Evolutionary conservation across 208 protist genomes (phyloP).

Genomic region (Vickermania spadyakhi): DNA sequence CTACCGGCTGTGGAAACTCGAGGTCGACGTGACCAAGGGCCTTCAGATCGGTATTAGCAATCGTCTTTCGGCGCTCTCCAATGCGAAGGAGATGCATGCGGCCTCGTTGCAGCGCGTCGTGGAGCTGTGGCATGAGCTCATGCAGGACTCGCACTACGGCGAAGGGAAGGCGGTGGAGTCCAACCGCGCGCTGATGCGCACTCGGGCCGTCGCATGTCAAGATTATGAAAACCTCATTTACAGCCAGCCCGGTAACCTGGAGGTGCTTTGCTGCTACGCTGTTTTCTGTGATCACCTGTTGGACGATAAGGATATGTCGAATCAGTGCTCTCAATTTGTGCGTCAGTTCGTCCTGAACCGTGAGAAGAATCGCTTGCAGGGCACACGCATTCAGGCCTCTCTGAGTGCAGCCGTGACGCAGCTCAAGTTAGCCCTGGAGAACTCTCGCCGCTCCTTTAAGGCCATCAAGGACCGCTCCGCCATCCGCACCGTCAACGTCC

Average conservation of each 20-base stretch:
- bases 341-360: neutral
- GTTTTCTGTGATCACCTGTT: slow-evolving; percentile 12
- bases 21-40: slow-evolving; percentile 2
- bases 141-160: slow-evolving; percentile 3
- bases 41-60: slow-evolving; percentile 13
- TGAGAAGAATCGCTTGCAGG: slow-evolving; percentile 5
- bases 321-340: slow-evolving; percentile 7
- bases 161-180: neutral
- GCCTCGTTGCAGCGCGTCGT: slow-evolving; percentile 9
- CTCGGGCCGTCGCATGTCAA: neutral
- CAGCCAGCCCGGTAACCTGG: slow-evolving; percentile 5
- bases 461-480: neutral
- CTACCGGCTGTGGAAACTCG: slow-evolving; percentile 7
- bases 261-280: slow-evolving; percentile 13
- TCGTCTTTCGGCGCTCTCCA: slow-evolving; percentile 8
- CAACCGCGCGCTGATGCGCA: slow-evolving; percentile 3
- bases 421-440: slow-evolving; percentile 7
- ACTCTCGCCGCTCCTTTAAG: neutral
- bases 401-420: slow-evolving; percentile 4
- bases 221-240: slow-evolving; percentile 5
- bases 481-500: neutral
- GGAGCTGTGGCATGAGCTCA: slow-evolving; percentile 16
- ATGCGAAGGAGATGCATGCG: slow-evolving; percentile 10
- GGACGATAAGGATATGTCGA: slow-evolving; percentile 8
- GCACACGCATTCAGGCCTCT: slow-evolving; percentile 3